Base-by-base conservation (phyloP, 169 alveolate species). In the Plasmodium cynomolgi region DNA sequence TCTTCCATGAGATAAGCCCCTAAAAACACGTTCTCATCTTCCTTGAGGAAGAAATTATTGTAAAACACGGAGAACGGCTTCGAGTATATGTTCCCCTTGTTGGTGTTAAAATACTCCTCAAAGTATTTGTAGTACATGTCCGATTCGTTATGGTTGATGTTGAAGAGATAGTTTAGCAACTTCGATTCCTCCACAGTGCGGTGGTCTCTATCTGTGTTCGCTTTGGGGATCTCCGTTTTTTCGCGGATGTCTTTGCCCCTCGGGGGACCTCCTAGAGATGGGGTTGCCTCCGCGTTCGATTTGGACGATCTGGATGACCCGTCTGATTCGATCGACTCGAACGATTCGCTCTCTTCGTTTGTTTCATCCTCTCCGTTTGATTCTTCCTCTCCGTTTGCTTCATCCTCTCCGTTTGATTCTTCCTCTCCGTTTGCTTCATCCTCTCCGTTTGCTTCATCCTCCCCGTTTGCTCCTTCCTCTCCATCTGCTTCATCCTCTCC, bases 31-130 rank as follows among this genome's bases (percentile, higher is more conserved):
- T 90, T 90, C 31, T 29, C 34, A n/a, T 81, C 84, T 39, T 90
- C 74, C 56, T 81, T 80, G 31, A 90, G 74, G 73, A 90, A 90
- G 26, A 90, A 44, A 26, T 90, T 23, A 54, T 90, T 41, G 56
- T 90, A 90, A 54, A 90, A 90, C 23, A 47, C 17, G 34, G 79
- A 58, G 83, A 80, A 90, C 5, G 94, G 94, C 41, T 90, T 90
- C 31, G 88, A 26, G 54, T 90, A 90, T 23, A 90, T 80, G 54
- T 90, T 90, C 9, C 81, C 50, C 33, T 90, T 90, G 47, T 90
- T 81, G 39, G 9, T 90, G 73, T 90, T 90, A 81, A 90, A 90
- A 58, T 90, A 90, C 20, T 90, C 94, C 54, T 90, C 94, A 90
- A 90, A 90, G 50, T 68, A 90, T 90, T 90, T 90, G 74, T 54